These are phyloP conservation scores for Penicillium freii DNA, from an alignment of 2,329 filamentous ascomycete species.

Conservation along the genomic window DNA sequence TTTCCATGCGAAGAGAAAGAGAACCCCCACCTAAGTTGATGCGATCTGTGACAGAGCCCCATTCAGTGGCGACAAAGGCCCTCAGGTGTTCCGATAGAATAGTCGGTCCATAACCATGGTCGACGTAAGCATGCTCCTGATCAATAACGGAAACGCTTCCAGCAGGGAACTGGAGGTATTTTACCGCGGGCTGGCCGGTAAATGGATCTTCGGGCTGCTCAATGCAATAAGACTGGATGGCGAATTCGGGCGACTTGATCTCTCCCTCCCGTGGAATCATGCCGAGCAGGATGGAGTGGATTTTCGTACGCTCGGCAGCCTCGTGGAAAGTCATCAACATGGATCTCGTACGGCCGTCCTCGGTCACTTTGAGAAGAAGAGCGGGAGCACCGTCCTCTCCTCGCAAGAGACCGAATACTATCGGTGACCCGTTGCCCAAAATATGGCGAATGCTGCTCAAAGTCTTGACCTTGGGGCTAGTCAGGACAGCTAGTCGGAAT, in stretches of 20 bases:
- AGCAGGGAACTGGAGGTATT: conserved; percentile 39
- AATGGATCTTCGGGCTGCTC: conserved; percentile 45
- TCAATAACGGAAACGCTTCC: conserved; percentile 62
- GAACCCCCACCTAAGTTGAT: conserved; percentile 64
- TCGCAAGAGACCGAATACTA: conserved; percentile 75
- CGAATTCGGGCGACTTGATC: conserved; percentile 67
- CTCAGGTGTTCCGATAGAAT: conserved; percentile 75
- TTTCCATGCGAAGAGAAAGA: not conserved
- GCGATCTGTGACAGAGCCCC: conserved; percentile 77
- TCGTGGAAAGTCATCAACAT: conserved; percentile 77
- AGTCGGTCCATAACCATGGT: conserved; percentile 61
- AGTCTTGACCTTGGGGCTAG: conserved; percentile 72
- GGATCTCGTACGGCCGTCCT: conserved; percentile 63
- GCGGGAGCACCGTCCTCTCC: conserved; percentile 68
- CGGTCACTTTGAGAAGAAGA: conserved; percentile 68
- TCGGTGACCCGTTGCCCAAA: conserved; percentile 62
- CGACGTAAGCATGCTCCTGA: conserved; percentile 56
- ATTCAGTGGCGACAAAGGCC: conserved; percentile 70
- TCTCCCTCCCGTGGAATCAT: conserved; percentile 68
- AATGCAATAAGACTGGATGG: conserved; percentile 64
- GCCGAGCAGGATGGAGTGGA: conserved; percentile 72
- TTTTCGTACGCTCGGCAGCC: conserved; percentile 64
- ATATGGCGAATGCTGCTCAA: conserved; percentile 73
- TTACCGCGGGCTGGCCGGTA: conserved; percentile 28
- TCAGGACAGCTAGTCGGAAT: conserved; percentile 74